phyloP scores from a whole-genome alignment of 768 basidiomycete species.

The Calocybe gangraenosa region DNA sequence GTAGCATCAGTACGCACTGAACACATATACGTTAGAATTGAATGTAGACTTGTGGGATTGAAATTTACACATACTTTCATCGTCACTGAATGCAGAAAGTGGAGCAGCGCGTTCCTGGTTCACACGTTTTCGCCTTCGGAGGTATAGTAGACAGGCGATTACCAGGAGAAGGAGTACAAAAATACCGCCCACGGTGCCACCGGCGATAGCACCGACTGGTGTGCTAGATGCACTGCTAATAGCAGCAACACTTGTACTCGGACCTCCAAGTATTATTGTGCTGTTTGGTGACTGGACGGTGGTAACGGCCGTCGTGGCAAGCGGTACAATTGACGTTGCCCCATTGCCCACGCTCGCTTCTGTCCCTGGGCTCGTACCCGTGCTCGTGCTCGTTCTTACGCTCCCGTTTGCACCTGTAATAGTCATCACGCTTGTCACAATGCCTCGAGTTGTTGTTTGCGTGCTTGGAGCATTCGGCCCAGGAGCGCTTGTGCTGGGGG shows the following conservation, averaged over 20 bases:
- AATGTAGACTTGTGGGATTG: background rate
- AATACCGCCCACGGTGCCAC: constrained; percentile 4
- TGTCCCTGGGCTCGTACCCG: background rate
- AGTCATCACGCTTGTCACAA: background rate
- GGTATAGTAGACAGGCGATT: background rate
- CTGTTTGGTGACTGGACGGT: background rate
- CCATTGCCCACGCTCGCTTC: background rate
- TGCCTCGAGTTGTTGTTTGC: background rate
- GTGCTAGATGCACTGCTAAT: background rate
- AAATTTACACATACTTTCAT: background rate
- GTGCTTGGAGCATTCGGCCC: background rate
- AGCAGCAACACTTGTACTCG: background rate
- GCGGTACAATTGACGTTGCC: background rate
- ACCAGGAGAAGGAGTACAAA: constrained; percentile 1
- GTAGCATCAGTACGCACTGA: background rate
- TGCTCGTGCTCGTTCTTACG: background rate
- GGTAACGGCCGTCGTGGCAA: background rate
- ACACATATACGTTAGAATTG: background rate
- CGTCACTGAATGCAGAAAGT: background rate
- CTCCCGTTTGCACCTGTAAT: background rate
- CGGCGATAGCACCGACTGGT: constrained; percentile 1
- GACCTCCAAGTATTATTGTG: background rate
- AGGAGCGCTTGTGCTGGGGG: background rate
- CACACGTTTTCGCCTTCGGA: background rate
- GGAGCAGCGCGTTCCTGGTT: background rate